phyloP scores from a whole-genome alignment of 208 protist species.

The Leishmania gerbilli region DNA sequence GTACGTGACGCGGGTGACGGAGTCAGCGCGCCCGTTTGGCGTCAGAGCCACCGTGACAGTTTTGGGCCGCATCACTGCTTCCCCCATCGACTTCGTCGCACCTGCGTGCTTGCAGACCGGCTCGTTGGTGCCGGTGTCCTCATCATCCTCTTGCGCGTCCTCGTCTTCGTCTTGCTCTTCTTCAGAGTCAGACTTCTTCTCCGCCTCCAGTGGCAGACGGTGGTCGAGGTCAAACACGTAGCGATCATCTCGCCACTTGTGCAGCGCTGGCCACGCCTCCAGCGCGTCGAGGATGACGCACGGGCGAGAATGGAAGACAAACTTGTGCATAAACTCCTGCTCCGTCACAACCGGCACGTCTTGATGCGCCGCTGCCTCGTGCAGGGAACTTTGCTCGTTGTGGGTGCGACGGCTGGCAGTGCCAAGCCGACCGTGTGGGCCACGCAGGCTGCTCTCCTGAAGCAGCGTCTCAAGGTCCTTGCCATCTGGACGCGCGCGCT shows the following conservation, averaged over 20 bases:
- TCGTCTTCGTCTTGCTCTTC: constrained; percentile 31
- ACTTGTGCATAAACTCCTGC: constrained; percentile 85
- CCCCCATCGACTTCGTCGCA: neutral
- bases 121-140: constrained; percentile 6
- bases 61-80: constrained; percentile 19
- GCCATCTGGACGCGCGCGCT: constrained; percentile 16
- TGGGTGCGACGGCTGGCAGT: constrained; percentile 20
- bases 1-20: constrained; percentile 82
- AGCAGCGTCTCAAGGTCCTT: constrained; percentile 36
- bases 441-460: constrained; percentile 25
- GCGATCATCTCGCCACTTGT: constrained; percentile 67
- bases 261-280: constrained; percentile 74
- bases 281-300: constrained; percentile 80
- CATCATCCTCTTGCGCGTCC: constrained; percentile 19
- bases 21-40: constrained; percentile 91
- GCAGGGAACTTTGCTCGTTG: constrained; percentile 6
- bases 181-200: constrained; percentile 8
- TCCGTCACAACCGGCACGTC: constrained; percentile 54
- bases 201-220: constrained; percentile 39
- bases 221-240: constrained; percentile 83
- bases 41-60: constrained; percentile 89
- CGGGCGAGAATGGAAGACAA: constrained; percentile 81
- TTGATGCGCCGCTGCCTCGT: constrained; percentile 6
- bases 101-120: neutral
- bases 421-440: constrained; percentile 9